Percentiles rank a stretch among this genome's conserved stretches.
These are phyloP conservation scores for Fusarium sp. DNA, from an alignment of 2,329 filamentous ascomycete genomes.

Conservation along the genomic window DNA sequence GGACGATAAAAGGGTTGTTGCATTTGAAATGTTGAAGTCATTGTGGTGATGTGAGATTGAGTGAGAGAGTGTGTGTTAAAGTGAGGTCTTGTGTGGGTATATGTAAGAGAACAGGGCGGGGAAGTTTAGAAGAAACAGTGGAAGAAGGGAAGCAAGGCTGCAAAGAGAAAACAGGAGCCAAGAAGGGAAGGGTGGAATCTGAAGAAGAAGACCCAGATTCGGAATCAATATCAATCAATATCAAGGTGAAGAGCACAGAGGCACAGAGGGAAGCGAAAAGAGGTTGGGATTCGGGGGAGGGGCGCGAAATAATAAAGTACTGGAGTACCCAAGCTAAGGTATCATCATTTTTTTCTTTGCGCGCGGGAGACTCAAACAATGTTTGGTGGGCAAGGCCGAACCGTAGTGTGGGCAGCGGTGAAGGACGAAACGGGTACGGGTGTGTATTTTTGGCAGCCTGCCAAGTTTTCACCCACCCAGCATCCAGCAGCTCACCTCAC, in stretches of 20 bases:
- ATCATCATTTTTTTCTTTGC: conserved; percentile 33
- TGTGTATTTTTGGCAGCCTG: conserved; percentile 38
- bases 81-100: conserved; percentile 22
- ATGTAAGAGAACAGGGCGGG: conserved; percentile 18
- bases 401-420: conserved; percentile 32
- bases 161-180: conserved; percentile 33
- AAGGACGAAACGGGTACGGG: conserved; percentile 30
- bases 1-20: conserved; percentile 59
- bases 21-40: conserved; percentile 62
- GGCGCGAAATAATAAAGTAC: conserved; percentile 43
- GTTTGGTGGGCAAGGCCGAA: conserved; percentile 40
- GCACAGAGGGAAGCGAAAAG: conserved; percentile 32
- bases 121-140: conserved; percentile 24
- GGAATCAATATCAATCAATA: conserved; percentile 28
- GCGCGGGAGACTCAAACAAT: conserved; percentile 40
- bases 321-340: conserved; percentile 32
- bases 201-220: conserved; percentile 31
- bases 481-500: conserved; percentile 25
- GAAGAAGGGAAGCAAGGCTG: conserved; percentile 31
- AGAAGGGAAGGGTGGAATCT: conserved; percentile 36
- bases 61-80: conserved; percentile 13
- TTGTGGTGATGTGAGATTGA: conserved; percentile 46
- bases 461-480: conserved; percentile 26
- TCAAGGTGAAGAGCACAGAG: conserved; percentile 39
- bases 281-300: conserved; percentile 38